Base-by-base conservation (phyloP, 192 early-diverging fungal genomes). In the Paraglomus occultum region DNA sequence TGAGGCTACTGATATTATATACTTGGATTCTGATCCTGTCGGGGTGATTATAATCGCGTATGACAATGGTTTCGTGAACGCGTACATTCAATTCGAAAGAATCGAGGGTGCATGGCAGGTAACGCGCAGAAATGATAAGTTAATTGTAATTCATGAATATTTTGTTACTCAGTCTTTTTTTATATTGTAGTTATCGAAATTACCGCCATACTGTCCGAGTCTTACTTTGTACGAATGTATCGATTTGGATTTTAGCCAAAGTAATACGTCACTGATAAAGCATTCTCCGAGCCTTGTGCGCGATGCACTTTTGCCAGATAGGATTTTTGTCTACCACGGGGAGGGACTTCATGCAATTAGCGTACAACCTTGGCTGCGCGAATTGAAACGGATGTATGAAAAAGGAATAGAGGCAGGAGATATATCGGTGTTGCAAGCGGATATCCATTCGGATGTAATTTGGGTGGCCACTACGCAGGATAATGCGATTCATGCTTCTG, bases 301-400 rank as follows among this genome's bases (percentile, higher is more conserved):
- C 0, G 91, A 94, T 64, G 72, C 85, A 8, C 73, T 84, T 51
- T 88, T 87, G 50, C 71, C 80, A 38, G 79, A 87, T 23, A 81
- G 82, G 15, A 87, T 90, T 54, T 94, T 88, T 63, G 76, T 84
- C 6, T 85, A 89, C 45, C 91, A 94, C 63, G 71, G 81, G 20
- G 78, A 77, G 50, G 93, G 91, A 50, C 87, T 84, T 2, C 89
- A 93, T 71, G 80, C 82, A 11, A 74, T 92, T 6, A 81, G 82
- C 20, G 77, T 89, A 40, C 75, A 80, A 14, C 74, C 75, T 57
- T 91, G 90, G 88, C 47, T 83, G 18, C 74, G 75, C 6, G 38
- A 69, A 10, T 51, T 87, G 50, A 71, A 73, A 8, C 64, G 74
- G 1, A 70, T 76, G 0, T 63, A 73, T 23, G 53, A 77, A 47